phyloP scores from a whole-genome alignment of 2,329 filamentous ascomycete species.

The Colletotrichum sp. region DNA sequence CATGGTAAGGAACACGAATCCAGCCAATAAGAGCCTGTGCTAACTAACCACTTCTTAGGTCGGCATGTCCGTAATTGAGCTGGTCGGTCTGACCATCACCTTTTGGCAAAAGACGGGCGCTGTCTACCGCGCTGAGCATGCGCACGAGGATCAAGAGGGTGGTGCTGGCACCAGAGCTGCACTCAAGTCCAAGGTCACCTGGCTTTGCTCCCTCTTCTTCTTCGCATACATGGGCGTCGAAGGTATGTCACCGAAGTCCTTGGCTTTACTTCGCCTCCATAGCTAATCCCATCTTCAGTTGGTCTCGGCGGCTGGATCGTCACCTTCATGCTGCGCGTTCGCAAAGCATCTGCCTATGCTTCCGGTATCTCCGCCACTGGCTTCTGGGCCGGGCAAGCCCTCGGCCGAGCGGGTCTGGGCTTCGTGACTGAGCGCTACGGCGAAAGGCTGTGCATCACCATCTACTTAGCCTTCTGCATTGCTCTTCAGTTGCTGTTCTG shows the following conservation, averaged over 20 bases:
- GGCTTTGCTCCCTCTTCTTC: constrained; percentile 72
- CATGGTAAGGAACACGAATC: constrained; percentile 54
- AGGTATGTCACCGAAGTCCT: constrained; percentile 33
- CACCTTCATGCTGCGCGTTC: constrained; percentile 77
- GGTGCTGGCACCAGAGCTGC: constrained; percentile 41
- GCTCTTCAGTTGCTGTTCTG: constrained; percentile 65
- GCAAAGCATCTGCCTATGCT: constrained; percentile 67
- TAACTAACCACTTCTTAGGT: constrained; percentile 34
- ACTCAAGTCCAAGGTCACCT: constrained; percentile 60
- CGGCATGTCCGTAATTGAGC: constrained; percentile 59
- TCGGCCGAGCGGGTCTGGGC: constrained; percentile 69
- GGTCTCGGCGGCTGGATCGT: constrained; percentile 81
- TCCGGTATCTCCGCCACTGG: constrained; percentile 77
- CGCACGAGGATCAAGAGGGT: constrained; percentile 24
- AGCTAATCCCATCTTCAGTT: constrained; percentile 37
- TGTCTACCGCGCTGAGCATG: constrained; percentile 52
- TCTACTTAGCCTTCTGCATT: constrained; percentile 67
- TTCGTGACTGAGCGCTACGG: constrained; percentile 74
- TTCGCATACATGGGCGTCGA: constrained; percentile 78
- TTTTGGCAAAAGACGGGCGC: constrained; percentile 67
- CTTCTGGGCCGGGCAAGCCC: constrained; percentile 80
- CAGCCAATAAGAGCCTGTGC: background rate
- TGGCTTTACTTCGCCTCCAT: background rate
- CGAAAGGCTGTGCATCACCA: constrained; percentile 63
- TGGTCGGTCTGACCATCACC: constrained; percentile 50